phyloP scores from a whole-genome alignment of 495 filamentous ascomycete genomes.

The Daldinia decipiens region DNA sequence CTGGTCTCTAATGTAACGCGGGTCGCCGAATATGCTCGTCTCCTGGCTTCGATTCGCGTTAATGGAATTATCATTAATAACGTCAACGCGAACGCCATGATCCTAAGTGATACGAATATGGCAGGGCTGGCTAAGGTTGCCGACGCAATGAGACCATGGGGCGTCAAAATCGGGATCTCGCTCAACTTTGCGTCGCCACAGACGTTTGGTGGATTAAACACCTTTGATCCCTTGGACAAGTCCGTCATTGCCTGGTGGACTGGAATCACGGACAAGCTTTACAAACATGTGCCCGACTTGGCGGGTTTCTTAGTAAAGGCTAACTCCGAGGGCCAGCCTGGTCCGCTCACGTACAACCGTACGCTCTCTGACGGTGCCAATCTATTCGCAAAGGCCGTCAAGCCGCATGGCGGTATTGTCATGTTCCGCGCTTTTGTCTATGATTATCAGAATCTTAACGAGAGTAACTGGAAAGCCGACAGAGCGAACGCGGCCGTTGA shows the following conservation, averaged over 20 bases:
- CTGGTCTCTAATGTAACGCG: constrained; percentile 68
- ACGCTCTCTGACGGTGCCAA: constrained; percentile 77
- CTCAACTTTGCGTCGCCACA: constrained; percentile 75
- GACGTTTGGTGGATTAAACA: constrained; percentile 63
- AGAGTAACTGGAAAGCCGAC: constrained; percentile 71
- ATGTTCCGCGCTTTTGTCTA: constrained; percentile 83
- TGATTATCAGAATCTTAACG: constrained; percentile 62
- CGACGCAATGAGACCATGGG: constrained; percentile 72
- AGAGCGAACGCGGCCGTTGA: constrained; percentile 75
- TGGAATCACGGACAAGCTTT: constrained; percentile 66
- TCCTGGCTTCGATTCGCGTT: constrained; percentile 72
- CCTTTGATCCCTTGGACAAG: constrained; percentile 72
- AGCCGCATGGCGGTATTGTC: constrained; percentile 72
- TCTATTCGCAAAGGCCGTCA: constrained; percentile 69
- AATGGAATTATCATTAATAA: constrained; percentile 78
- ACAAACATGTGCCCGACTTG: constrained; percentile 70
- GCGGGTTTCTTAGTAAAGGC: constrained; percentile 78
- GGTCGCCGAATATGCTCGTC: constrained; percentile 69
- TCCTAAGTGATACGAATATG: constrained; percentile 67
- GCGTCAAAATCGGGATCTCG: constrained; percentile 71
- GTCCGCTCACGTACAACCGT: constrained; percentile 74
- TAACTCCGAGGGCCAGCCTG: constrained; percentile 78
- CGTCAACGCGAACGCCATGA: constrained; percentile 72
- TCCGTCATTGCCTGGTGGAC: constrained; percentile 71
- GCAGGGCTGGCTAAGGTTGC: constrained; percentile 70